These are phyloP conservation scores for Backusella luteola DNA, from an alignment of 192 early-diverging fungal species.

Conservation along the genomic window DNA sequence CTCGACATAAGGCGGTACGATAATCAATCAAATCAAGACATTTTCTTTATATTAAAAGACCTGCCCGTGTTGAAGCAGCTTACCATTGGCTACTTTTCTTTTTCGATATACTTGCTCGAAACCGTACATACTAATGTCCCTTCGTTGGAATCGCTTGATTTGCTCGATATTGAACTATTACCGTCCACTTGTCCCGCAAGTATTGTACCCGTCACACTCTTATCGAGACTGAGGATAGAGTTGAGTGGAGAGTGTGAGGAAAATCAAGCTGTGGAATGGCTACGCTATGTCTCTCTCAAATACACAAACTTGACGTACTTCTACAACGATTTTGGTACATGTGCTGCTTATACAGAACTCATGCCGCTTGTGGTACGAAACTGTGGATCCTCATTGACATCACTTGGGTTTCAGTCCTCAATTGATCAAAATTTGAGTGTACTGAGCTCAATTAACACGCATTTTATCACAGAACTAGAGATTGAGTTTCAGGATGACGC, in stretches of 20 bases:
- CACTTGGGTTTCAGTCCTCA: neutral
- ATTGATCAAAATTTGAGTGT: neutral
- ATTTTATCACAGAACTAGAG: no score
- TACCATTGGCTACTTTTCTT: no score
- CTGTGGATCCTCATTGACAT: neutral
- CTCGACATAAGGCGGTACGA: no score
- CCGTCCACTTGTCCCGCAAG: neutral
- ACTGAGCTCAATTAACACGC: neutral
- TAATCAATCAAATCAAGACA: no score
- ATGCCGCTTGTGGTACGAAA: neutral
- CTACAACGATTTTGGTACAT: neutral
- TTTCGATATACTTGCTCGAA: no score
- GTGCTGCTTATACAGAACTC: neutral
- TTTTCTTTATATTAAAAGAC: no score
- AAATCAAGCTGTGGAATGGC: neutral
- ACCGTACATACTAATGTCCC: no score
- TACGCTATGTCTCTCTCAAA: neutral
- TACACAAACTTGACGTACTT: neutral
- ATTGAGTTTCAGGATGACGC: no score
- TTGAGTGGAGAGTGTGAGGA: rapidly evolving
- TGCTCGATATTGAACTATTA: neutral
- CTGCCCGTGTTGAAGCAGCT: no score
- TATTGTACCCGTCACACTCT: neutral
- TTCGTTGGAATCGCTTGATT: neutral
- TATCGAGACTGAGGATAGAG: neutral